Evolutionary conservation across 352 stramenopile genomes (phyloP).

Genomic region (Pseudoperonospora humuli): DNA sequence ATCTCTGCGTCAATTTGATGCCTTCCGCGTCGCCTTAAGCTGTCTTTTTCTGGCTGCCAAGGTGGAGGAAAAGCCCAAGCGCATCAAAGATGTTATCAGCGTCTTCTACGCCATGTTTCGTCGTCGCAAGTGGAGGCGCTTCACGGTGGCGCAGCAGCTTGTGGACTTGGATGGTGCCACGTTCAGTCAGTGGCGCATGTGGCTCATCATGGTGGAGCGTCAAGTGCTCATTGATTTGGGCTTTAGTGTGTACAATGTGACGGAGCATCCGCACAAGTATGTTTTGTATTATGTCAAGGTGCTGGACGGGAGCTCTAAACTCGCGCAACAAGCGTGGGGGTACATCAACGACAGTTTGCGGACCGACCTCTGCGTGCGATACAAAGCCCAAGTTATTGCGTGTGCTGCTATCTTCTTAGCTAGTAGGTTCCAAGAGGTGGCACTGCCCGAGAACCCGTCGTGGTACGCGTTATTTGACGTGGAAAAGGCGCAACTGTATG

Average conservation of each 20-base stretch:
- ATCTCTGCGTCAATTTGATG: constrained; percentile 82
- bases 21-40: constrained; percentile 82
- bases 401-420: constrained; percentile 88
- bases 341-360: constrained; percentile 90
- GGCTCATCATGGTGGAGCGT: constrained; percentile 83
- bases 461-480: constrained; percentile 74
- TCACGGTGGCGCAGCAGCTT: constrained; percentile 46
- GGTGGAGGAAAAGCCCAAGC: constrained; percentile 80
- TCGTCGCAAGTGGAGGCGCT: constrained; percentile 50
- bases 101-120: constrained; percentile 87
- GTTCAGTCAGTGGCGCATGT: constrained; percentile 70
- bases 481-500: constrained; percentile 37
- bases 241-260: constrained; percentile 89
- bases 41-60: constrained; percentile 88
- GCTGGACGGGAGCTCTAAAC: constrained; percentile 52
- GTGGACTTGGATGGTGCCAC: constrained; percentile 54
- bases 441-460: constrained; percentile 42
- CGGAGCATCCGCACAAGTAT: constrained; percentile 91
- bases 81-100: constrained; percentile 74
- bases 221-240: constrained; percentile 89
- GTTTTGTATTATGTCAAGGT: constrained; percentile 91
- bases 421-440: constrained; percentile 46
- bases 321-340: constrained; percentile 82
- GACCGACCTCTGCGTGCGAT: constrained; percentile 78
- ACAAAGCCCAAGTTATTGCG: constrained; percentile 74